Evolutionary conservation across 805 yeast genomes (phyloP).

Genomic region (Barnettozyma californica): DNA sequence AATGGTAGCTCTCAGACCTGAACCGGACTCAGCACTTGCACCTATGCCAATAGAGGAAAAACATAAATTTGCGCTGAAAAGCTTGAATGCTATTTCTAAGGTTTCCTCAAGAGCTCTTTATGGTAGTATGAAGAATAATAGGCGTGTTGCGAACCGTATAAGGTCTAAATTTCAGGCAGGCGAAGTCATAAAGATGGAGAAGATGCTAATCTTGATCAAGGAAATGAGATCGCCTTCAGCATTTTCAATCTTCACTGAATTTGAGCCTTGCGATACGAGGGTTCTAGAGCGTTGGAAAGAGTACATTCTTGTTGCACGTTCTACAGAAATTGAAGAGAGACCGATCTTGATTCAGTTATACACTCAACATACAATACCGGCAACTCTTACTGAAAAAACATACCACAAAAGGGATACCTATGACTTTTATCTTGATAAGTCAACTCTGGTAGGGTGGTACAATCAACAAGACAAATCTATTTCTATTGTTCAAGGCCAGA

Average conservation of each 20-base stretch:
- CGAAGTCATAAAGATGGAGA: slow-evolving; percentile 59
- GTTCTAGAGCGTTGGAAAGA: slow-evolving; percentile 76
- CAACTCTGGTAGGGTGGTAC: slow-evolving; percentile 46
- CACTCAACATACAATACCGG: slow-evolving; percentile 35
- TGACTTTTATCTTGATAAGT: slow-evolving; percentile 27
- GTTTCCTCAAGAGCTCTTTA: slow-evolving; percentile 15
- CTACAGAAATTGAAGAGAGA: slow-evolving; percentile 43
- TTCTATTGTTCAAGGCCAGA: slow-evolving; percentile 35
- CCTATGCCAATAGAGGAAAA: slow-evolving; percentile 1
- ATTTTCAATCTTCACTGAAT: slow-evolving; percentile 38
- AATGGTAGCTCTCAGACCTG: slow-evolving; percentile 3
- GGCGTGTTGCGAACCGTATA: slow-evolving; percentile 22
- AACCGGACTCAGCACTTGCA: slow-evolving; percentile 1
- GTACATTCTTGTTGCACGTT: slow-evolving; percentile 64
- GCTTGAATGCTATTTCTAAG: slow-evolving; percentile 19
- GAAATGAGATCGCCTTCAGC: slow-evolving; percentile 21
- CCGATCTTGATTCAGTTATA: slow-evolving; percentile 66
- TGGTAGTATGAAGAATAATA: slow-evolving; percentile 15
- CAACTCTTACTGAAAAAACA: slow-evolving; percentile 8
- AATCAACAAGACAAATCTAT: slow-evolving; percentile 69
- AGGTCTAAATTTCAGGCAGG: slow-evolving; percentile 42
- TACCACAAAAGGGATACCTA: slow-evolving; percentile 17
- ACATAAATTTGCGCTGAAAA: slow-evolving; percentile 4
- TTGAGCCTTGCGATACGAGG: slow-evolving; percentile 47
- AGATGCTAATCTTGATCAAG: slow-evolving; percentile 63